These are phyloP conservation scores for Cyclanthera cordifolia DNA, from an alignment of 306 rosid genomes.

Conservation along the genomic window DNA sequence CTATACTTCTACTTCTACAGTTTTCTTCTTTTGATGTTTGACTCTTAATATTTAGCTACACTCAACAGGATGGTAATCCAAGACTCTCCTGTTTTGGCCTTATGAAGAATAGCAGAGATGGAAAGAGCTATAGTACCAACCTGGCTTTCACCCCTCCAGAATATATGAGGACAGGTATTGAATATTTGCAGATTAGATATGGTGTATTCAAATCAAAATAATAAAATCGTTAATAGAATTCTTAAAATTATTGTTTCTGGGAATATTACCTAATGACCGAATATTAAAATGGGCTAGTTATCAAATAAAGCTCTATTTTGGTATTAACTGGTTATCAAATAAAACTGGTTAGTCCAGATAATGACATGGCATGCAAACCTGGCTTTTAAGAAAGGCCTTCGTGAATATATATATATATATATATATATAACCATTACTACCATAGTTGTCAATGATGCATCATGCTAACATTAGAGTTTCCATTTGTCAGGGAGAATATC, in stretches of 20 bases:
- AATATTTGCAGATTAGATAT: neutral
- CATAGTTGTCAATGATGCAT: neutral
- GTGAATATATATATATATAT: too few relatives aligned
- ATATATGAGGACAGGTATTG: conserved; percentile 82
- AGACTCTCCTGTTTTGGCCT: conserved; percentile 97
- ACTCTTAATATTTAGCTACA: conserved; percentile 12
- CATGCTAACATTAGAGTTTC: conserved; percentile 14
- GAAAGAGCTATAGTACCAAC: conserved; percentile 91
- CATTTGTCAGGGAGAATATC: conserved; percentile 67
- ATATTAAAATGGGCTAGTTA: too few relatives aligned
- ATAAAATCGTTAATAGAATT: neutral
- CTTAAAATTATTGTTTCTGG: neutral
- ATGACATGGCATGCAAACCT: neutral
- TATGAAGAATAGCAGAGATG: conserved; percentile 98
- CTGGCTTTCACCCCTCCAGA: conserved; percentile 99
- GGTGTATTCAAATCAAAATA: neutral
- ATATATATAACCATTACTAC: too few relatives aligned
- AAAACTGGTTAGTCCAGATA: neutral
- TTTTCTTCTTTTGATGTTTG: conserved; percentile 18
- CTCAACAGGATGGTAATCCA: conserved; percentile 74
- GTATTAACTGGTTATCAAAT: too few relatives aligned
- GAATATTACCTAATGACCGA: neutral
- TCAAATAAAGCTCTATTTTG: too few relatives aligned
- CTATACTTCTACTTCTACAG: neutral
- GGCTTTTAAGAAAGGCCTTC: neutral